A percentile compares a stretch with the other conserved stretches of the same genome.
Evolutionary conservation across 2,329 filamentous ascomycete species (phyloP).

Genomic region (Hymenoscyphus albidus): DNA sequence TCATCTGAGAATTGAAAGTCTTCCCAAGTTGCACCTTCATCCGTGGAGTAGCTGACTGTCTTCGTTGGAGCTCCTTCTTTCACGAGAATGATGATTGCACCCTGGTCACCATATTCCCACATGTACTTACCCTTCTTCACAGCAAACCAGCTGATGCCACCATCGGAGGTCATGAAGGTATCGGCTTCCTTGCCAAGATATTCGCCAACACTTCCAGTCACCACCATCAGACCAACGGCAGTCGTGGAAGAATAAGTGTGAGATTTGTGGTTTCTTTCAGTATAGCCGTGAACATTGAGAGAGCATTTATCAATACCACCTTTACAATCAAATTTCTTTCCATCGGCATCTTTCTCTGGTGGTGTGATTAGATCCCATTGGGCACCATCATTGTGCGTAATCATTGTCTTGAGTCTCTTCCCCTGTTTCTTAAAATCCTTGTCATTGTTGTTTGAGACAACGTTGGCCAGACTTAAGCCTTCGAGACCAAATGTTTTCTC

Average conservation of each 20-base stretch:
- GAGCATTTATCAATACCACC: constrained; percentile 67
- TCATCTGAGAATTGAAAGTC: constrained; percentile 69
- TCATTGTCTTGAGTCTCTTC: constrained; percentile 84
- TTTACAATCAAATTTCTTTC: constrained; percentile 67
- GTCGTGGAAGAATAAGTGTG: constrained; percentile 86
- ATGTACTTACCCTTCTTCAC: constrained; percentile 85
- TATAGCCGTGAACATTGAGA: constrained; percentile 92
- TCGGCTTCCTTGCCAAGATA: constrained; percentile 55
- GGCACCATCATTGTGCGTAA: constrained; percentile 94
- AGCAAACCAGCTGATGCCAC: constrained; percentile 81
- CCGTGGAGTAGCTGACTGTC: constrained; percentile 68
- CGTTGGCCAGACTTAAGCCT: constrained; percentile 82
- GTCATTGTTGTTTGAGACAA: constrained; percentile 69
- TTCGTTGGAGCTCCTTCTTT: constrained; percentile 66
- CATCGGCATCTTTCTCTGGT: constrained; percentile 66
- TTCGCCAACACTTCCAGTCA: constrained; percentile 82
- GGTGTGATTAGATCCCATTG: constrained; percentile 76
- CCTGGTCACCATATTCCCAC: constrained; percentile 95
- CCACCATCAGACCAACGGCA: constrained; percentile 88
- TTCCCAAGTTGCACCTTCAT: constrained; percentile 78
- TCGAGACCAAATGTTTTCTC: constrained; percentile 93
- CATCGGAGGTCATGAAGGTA: constrained; percentile 88
- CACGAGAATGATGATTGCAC: constrained; percentile 86
- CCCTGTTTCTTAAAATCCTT: constrained; percentile 50
- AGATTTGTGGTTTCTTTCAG: constrained; percentile 75